Base-by-base conservation (phyloP, 1,284 basidiomycete species). In the Trametes polyzona region DNA sequence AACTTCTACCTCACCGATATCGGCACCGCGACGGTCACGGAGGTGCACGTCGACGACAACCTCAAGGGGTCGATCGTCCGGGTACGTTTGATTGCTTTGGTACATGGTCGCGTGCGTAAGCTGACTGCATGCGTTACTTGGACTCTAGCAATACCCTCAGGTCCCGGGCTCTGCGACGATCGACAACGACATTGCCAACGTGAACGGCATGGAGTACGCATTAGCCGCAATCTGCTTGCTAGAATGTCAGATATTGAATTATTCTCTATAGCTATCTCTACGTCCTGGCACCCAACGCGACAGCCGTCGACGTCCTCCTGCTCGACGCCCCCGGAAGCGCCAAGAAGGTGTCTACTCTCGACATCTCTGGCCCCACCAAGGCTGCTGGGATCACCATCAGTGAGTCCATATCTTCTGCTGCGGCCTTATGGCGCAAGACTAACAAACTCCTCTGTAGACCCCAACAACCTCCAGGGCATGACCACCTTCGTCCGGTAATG, bases 1-100 rank as follows among this genome's bases (percentile, higher is more conserved):
- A 80, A 77, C 69, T 81, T 79, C 70, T 83, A 78, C 67, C 62
- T 83, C 23, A 78, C 74, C 14, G 80, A 83, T 59, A 72, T 79
- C 53, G 73, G 68, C 23, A 79, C 77, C 14, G 65, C 74, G 7
- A 67, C 67, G 10, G 72, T 83, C 47, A 79, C 77, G 1, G 81
- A 83, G 69, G 73, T 82, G 39, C 72, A 74, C 42, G 72, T 83
- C 47, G 74, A 78, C 66, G 63, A 73, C 49, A 76, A 78, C 57
- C 72, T 83, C 47, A 73, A 74, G 52, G 74, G 70, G 4, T 71
- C 71, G 19, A 73, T 82, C 44, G 77, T 83, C 33, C 75, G 74
- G 71, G 77, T 75, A 42, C 35, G 56, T 51, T 11, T 29, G 19
- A 2, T n/a, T 6, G 27, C n/a, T n/a, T n/a, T n/a, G n/a, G n/a